phyloP scores from a whole-genome alignment of 345 rosid species.

The Pugionium cornutum region DNA sequence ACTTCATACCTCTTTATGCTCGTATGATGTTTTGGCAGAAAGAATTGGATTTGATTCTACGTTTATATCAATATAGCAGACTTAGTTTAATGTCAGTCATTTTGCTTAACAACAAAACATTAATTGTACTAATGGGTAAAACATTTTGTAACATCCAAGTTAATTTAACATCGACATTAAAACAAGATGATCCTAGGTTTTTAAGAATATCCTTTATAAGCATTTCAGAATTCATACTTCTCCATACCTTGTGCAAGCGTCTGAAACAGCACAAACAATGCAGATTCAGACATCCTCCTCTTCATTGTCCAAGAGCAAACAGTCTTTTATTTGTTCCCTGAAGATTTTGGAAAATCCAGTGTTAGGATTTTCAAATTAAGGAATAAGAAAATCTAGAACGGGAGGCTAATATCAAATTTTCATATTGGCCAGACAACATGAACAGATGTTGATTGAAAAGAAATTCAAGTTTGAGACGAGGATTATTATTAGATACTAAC shows the following conservation, averaged over 20 bases:
- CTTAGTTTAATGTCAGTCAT: too few species aligned
- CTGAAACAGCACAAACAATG: conserved; percentile 8
- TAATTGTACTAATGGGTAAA: too few species aligned
- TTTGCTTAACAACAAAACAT: too few species aligned
- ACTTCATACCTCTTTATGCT: too few species aligned
- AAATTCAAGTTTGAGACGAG: background rate
- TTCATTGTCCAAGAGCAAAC: conserved; percentile 66
- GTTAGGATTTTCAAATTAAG: background rate
- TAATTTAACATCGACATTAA: background rate
- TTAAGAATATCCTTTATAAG: background rate
- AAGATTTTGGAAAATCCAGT: conserved; percentile 4
- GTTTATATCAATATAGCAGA: too few species aligned
- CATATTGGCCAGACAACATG: too few species aligned
- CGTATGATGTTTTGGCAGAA: too few species aligned
- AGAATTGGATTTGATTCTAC: too few species aligned
- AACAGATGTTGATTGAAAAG: background rate
- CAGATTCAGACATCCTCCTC: conserved; percentile 49
- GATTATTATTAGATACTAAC: background rate
- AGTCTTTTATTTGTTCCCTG: conserved; percentile 88
- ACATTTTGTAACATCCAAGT: too few species aligned
- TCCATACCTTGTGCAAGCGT: conserved; percentile 3
- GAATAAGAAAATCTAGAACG: background rate
- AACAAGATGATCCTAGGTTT: background rate
- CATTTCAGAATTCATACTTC: background rate
- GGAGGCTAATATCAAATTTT: background rate